A percentile compares a stretch with the other conserved stretches of the same genome.
phyloP scores from a whole-genome alignment of 495 filamentous ascomycete genomes.

The Tetracladium setigerum region DNA sequence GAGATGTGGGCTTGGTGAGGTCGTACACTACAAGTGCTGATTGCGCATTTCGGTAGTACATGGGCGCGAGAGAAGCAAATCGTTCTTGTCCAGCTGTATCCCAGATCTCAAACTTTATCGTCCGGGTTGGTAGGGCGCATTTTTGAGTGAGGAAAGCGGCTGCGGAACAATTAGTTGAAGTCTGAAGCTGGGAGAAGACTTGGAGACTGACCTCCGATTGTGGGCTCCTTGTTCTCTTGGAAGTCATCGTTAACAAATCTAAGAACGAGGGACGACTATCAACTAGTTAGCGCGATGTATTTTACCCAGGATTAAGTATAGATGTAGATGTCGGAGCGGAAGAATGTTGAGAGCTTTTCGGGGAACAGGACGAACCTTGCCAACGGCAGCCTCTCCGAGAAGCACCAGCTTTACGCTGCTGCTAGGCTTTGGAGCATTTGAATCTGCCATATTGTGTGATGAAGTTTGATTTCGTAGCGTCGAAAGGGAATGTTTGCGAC shows the following conservation, averaged over 20 bases:
- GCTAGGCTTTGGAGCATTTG: conserved; percentile 73
- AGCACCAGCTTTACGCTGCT: conserved; percentile 98
- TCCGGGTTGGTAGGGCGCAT: conserved; percentile 90
- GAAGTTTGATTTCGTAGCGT: not conserved
- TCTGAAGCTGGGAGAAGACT: not conserved
- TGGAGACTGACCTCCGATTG: conserved; percentile 78
- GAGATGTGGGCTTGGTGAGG: conserved; percentile 90
- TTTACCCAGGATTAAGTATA: conserved; percentile 1
- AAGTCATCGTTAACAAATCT: conserved; percentile 99
- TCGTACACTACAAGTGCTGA: conserved; percentile 98
- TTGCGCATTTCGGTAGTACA: conserved; percentile 99
- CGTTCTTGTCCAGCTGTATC: conserved; percentile 98
- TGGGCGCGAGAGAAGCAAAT: conserved; percentile 92
- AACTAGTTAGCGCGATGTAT: conserved; percentile 2
- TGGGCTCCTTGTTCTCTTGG: conserved; percentile 99
- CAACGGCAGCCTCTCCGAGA: conserved; percentile 92
- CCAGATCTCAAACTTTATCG: conserved; percentile 99
- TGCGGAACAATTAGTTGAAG: conserved; percentile 28
- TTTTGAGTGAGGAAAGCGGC: conserved; percentile 98
- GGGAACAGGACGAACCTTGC: conserved; percentile 61
- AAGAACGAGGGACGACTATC: conserved; percentile 90
- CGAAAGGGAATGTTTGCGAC: no score
- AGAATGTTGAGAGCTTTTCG: not conserved
- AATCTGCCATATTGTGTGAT: conserved; percentile 36
- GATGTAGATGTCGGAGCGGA: not conserved